Evolutionary conservation across 208 protist genomes (phyloP).

Genomic region (Phytomonas sp.): DNA sequence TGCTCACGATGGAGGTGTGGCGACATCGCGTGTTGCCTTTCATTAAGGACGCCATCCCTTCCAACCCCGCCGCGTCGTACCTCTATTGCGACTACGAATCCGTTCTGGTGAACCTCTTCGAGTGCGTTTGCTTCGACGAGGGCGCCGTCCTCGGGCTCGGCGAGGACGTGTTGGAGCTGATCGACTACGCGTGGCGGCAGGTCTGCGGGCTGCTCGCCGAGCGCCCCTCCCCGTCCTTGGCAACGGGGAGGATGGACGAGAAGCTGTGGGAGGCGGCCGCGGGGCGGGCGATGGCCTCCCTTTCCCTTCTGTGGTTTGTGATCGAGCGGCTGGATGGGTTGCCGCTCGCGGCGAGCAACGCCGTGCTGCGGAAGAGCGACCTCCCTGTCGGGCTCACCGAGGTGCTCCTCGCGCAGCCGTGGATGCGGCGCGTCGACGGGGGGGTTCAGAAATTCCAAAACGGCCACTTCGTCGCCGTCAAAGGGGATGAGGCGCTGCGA

Average conservation of each 20-base stretch:
- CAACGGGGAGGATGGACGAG: slow-evolving; percentile 12
- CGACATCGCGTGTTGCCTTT: slow-evolving; percentile 63
- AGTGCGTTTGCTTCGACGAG: slow-evolving; percentile 84
- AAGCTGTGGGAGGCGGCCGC: slow-evolving; percentile 40
- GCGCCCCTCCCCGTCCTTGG: slow-evolving; percentile 5
- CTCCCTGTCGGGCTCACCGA: slow-evolving; percentile 72
- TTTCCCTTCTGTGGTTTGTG: slow-evolving; percentile 88
- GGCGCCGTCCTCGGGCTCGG: slow-evolving; percentile 64
- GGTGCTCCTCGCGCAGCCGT: slow-evolving; percentile 70
- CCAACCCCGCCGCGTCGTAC: slow-evolving; percentile 69
- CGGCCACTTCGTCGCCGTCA: slow-evolving; percentile 45
- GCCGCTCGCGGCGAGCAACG: slow-evolving; percentile 67
- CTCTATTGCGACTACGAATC: slow-evolving; percentile 81
- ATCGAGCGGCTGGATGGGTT: slow-evolving; percentile 69
- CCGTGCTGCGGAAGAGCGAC: slow-evolving; percentile 76
- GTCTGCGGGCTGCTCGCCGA: slow-evolving; percentile 51
- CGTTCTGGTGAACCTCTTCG: slow-evolving; percentile 82
- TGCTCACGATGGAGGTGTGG: slow-evolving; percentile 83
- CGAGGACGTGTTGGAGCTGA: slow-evolving; percentile 83
- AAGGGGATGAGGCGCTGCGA: slow-evolving; percentile 47
- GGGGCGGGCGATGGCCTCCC: slow-evolving; percentile 56
- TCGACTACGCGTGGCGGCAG: slow-evolving; percentile 89
- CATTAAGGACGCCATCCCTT: slow-evolving; percentile 30
- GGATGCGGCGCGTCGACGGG: slow-evolving; percentile 41
- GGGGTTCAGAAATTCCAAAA: slow-evolving; percentile 57